Base-by-base conservation (phyloP, 768 basidiomycete genomes). In the Psilocybe sp. region DNA sequence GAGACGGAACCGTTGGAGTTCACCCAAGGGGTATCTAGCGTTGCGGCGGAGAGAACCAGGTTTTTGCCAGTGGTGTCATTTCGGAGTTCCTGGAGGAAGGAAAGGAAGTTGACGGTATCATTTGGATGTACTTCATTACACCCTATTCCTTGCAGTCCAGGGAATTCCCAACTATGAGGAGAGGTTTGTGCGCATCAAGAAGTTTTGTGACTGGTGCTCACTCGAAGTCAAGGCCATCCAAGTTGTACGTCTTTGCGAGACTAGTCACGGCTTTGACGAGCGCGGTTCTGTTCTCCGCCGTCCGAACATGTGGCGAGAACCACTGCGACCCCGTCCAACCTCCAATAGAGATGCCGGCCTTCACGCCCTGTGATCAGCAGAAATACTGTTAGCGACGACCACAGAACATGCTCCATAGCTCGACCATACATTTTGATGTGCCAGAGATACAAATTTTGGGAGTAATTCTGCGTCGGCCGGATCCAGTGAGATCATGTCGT, bases 51-150 rank as follows among this genome's bases (percentile, higher is more conserved):
- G 53, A 95, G 77, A 41, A 87, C 78, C 40, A 90, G 68, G 12
- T 81, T 79, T 33, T 73, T 60, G 1, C 80, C 76, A 2, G 74
- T 70, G 1, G 82, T 67, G 5, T 77, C 73, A 15, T 66, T 60
- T 38, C 91, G 82, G 12, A 95, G 77, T 55, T 82, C 76, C 57
- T 84, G 76, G 28, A 96, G 76, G 75, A 94, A 89, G 11, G 74
- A 59, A 37, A 95, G 79, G 69, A 87, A 87, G 67, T 97, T 94
- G 54, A 77, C 74, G 0, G 87, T 84, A 65, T 97, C 94, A 46
- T 77, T 59, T 4, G 75, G 54, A 18, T 79, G 79, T 40, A 82
- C 65, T 5, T 64, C 65, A 69, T 96, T 96, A 61, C 89, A 89
- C 6, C 78, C 76, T 15, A 87, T 77, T 13, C 91, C 92, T 40